Percentiles rank a stretch among this genome's conserved stretches.
Conservation (phyloP, 148 eudicot species). For the Pouteria glomerata region DNA sequence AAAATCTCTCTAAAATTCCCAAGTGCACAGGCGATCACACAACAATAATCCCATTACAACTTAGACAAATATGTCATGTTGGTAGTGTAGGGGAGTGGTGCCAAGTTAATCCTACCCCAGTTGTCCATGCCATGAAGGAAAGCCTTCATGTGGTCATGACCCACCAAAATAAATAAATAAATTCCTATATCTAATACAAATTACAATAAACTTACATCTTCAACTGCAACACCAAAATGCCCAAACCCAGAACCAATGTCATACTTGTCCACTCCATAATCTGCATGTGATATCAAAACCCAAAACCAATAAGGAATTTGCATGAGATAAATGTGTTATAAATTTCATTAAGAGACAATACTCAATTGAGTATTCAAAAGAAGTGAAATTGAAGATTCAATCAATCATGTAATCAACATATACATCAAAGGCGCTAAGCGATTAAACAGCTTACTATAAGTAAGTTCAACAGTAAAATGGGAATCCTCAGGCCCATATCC, state of each 20-base stretch:
- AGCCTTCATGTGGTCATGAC: background rate
- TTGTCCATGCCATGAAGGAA: background rate
- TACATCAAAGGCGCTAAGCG: background rate
- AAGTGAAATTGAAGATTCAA: conserved; percentile 2
- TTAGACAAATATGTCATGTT: background rate
- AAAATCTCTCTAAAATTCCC: background rate
- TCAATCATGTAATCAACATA: too few species aligned
- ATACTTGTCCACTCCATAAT: conserved; percentile 83
- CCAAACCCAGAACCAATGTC: conserved; percentile 90
- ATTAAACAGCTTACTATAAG: conserved; percentile 61
- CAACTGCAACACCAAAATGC: conserved; percentile 76
- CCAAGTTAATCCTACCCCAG: too few species aligned
- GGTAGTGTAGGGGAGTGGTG: too few species aligned
- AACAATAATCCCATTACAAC: background rate
- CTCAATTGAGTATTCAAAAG: background rate
- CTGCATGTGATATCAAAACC: conserved; percentile 28
- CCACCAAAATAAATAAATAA: too few species aligned
- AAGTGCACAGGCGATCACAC: background rate
- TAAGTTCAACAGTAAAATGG: conserved; percentile 72
- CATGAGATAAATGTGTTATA: background rate
- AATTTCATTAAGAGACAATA: background rate
- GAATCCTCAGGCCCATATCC: conserved; percentile 90
- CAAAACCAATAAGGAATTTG: conserved; percentile 12
- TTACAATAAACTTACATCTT: conserved; percentile 55
- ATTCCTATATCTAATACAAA: background rate